Base-by-base conservation (phyloP, 148 eudicot species). In the Vaccinium darrowii region DNA sequence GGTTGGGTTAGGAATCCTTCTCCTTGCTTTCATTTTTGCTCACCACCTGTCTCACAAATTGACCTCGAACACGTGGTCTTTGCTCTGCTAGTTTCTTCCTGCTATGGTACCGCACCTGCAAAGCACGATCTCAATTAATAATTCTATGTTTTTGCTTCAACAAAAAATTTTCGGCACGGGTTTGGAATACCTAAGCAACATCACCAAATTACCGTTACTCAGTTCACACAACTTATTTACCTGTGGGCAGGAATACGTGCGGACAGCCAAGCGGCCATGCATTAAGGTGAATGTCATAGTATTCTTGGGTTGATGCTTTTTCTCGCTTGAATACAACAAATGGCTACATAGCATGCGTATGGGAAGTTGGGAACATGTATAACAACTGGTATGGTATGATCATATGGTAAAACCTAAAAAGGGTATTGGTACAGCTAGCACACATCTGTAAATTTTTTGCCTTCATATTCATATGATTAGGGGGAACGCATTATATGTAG, bases 71-170 rank as follows among this genome's bases (percentile, higher is more conserved):
- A 79, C 93, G 95, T 3, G 95, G 98, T 87, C 98, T 87, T 79
- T 94, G 91, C 69, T 94, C 98, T 81, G 98, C 98, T 63, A 93
- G 89, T 85, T 86, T 91, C 91, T 93, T 94, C 88, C 96, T 89
- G 93, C 92, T 94, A 51, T 94, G 94, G 84, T 93, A 91, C 47
- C 96, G 90, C 36, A 94, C 94, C 96, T 94, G 87, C 14, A 79
- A 60, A 83, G 47, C 49, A 76, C 19, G 65, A 77, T 21, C 62
- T 82, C 30, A 12, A 54, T 51, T 63, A 82, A 50, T 33, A 73
- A 43, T 85, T 78, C 50, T 30, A 39, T 60, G 49, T 73, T 74
- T 65, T 63, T 39, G 60, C 58, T 58, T 78, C 36, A n/a, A 27
- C 19, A 36, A 15, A 18, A 33, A 58, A 30, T 3, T 13, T 14